Evolutionary conservation across 2,329 filamentous ascomycete genomes (phyloP).

Genomic region (Pseudogymnoascus destructans): DNA sequence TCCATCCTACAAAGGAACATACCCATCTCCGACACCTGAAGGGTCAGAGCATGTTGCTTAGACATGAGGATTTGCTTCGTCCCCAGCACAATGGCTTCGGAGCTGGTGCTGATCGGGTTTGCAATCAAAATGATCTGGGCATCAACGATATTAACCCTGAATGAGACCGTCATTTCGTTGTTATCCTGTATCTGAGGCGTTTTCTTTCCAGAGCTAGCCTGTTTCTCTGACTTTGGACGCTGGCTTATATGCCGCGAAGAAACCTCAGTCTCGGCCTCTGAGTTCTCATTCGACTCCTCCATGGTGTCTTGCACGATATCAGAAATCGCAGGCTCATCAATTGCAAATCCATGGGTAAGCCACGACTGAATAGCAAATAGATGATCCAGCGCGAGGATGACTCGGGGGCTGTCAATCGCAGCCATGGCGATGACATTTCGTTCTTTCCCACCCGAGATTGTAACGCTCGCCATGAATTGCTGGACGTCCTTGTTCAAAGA

Average conservation of each 20-base stretch:
- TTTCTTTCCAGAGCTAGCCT: constrained; percentile 3
- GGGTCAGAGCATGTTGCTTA: constrained; percentile 82
- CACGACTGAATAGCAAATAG: constrained; percentile 82
- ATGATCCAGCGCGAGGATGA: constrained; percentile 95
- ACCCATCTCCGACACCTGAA: constrained; percentile 86
- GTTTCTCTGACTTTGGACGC: not conserved
- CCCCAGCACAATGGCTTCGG: constrained; percentile 88
- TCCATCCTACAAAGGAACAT: constrained; percentile 99
- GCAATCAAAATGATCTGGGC: constrained; percentile 94
- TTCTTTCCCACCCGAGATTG: constrained; percentile 75
- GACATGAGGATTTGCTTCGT: constrained; percentile 89
- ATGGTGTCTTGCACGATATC: constrained; percentile 36
- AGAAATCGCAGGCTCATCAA: constrained; percentile 43
- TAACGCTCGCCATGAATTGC: constrained; percentile 95
- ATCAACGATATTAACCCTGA: constrained; percentile 87
- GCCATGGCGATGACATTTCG: constrained; percentile 78
- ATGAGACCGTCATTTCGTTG: constrained; percentile 57
- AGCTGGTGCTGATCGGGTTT: constrained; percentile 77
- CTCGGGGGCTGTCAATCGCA: constrained; percentile 83
- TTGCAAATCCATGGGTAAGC: constrained; percentile 54
- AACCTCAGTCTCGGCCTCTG: constrained; percentile 42
- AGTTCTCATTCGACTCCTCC: constrained; percentile 44
- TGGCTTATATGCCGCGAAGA: constrained; percentile 8
- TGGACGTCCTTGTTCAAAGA: constrained; percentile 89
- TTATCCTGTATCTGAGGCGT: not conserved